Conservation (phyloP, 2,329 filamentous ascomycete genomes). For the Falciphora oryzae region DNA sequence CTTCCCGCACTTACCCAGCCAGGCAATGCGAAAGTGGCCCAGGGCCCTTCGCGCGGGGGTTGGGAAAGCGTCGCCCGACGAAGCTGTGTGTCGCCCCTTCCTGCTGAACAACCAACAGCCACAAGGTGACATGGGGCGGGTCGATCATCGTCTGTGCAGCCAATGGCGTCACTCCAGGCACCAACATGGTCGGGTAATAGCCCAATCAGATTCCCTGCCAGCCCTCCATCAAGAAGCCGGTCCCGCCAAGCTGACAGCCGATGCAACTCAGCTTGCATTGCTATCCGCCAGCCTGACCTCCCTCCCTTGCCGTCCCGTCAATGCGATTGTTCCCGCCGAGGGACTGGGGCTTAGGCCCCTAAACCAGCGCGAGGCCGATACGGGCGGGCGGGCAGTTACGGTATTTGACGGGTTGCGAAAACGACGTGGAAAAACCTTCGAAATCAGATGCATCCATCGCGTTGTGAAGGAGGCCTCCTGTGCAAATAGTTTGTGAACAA, state of each 20-base stretch:
- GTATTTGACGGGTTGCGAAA: too few species aligned
- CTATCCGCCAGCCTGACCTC: background rate
- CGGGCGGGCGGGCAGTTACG: too few species aligned
- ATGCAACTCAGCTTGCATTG: background rate
- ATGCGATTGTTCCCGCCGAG: background rate
- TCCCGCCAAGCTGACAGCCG: background rate
- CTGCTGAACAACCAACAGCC: background rate
- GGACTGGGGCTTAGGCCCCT: too few species aligned
- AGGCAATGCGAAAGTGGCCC: background rate
- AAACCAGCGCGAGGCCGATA: too few species aligned
- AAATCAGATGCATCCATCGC: too few species aligned
- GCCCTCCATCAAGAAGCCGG: background rate
- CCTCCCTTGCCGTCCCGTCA: background rate
- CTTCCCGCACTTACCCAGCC: background rate
- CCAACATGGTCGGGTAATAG: background rate
- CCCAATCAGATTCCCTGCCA: background rate
- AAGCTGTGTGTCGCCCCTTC: background rate
- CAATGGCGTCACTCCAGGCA: background rate
- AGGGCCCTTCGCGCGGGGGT: too few species aligned
- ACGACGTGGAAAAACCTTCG: too few species aligned
- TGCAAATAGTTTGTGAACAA: too few species aligned
- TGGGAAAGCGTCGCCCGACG: too few species aligned
- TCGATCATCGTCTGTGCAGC: background rate
- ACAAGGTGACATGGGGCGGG: background rate
- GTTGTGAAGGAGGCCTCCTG: too few species aligned